These are phyloP conservation scores for Boletellus sp. DNA, from an alignment of 1,284 basidiomycete genomes.

Conservation along the genomic window DNA sequence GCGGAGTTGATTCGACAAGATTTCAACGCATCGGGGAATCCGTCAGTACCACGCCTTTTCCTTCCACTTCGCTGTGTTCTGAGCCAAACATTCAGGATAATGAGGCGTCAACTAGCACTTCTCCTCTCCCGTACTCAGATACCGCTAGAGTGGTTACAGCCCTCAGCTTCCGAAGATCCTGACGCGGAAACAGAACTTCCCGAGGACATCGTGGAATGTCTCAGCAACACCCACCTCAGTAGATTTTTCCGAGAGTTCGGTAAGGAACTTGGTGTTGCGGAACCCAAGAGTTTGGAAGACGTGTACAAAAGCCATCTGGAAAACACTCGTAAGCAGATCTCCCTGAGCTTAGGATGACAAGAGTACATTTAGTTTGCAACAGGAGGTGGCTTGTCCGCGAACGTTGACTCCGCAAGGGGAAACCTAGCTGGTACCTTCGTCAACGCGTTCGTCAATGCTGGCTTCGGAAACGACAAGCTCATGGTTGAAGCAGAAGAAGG, in stretches of 20 bases:
- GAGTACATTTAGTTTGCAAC: constrained; percentile 3
- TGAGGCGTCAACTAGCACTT: constrained; percentile 96
- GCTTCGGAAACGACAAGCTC: constrained; percentile 98
- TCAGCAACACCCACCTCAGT: constrained; percentile 85
- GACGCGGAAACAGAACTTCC: constrained; percentile 68
- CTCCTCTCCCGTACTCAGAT: constrained; percentile 91
- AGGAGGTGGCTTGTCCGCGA: constrained; percentile 64
- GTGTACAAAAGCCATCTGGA: constrained; percentile 98
- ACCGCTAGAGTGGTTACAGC: constrained; percentile 87
- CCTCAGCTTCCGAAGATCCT: constrained; percentile 49
- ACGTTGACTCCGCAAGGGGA: constrained; percentile 90
- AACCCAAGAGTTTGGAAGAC: constrained; percentile 92
- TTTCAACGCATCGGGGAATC: constrained; percentile 84
- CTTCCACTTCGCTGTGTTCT: constrained; percentile 9
- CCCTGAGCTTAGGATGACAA: neutral
- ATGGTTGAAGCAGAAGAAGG: constrained; percentile 97
- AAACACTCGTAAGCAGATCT: constrained; percentile 62
- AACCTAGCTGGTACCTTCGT: constrained; percentile 98
- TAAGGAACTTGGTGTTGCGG: constrained; percentile 89
- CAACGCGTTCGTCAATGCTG: constrained; percentile 98
- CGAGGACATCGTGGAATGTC: constrained; percentile 80
- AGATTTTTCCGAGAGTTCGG: constrained; percentile 88
- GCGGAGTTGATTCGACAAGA: constrained; percentile 78
- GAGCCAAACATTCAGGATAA: constrained; percentile 48
- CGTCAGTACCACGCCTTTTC: constrained; percentile 42